Evolutionary conservation across 2,329 filamentous ascomycete species (phyloP).

Genomic region (Samsoniella hepiali): DNA sequence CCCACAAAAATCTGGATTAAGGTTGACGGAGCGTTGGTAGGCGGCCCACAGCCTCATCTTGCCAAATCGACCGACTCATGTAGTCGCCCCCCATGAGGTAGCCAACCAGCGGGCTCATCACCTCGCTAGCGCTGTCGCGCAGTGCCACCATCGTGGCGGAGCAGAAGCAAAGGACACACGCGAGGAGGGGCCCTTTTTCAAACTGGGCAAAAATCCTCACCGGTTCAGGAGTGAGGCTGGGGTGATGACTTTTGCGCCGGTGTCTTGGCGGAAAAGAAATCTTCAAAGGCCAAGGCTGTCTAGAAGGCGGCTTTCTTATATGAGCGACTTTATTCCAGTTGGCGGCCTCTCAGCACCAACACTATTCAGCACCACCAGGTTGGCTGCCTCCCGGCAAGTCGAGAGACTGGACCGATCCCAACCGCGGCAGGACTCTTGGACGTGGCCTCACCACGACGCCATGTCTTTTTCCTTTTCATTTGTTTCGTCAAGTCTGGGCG

Average conservation of each 20-base stretch:
- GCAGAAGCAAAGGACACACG: neutral
- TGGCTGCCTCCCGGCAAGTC: neutral
- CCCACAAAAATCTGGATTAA: neutral
- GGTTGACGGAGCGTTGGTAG: neutral
- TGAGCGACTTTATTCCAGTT: neutral
- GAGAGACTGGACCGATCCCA: neutral
- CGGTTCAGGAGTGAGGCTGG: neutral
- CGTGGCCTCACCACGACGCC: neutral
- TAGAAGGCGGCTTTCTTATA: neutral
- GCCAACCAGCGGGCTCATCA: neutral
- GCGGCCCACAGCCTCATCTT: neutral
- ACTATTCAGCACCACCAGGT: neutral
- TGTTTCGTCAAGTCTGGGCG: neutral
- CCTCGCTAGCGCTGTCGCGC: neutral
- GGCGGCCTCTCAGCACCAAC: neutral
- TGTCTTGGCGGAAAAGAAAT: slow-evolving; percentile 5
- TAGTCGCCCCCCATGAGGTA: neutral
- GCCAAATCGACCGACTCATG: neutral
- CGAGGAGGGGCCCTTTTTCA: neutral
- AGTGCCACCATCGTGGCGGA: slow-evolving; percentile 10
- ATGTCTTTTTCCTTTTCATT: neutral
- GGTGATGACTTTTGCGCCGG: neutral
- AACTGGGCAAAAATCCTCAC: neutral
- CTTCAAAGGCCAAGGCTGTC: slow-evolving; percentile 2
- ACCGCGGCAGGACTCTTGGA: neutral